Evolutionary conservation across 768 basidiomycete species (phyloP).

Genomic region (Hygrophoropsis aurantiaca): DNA sequence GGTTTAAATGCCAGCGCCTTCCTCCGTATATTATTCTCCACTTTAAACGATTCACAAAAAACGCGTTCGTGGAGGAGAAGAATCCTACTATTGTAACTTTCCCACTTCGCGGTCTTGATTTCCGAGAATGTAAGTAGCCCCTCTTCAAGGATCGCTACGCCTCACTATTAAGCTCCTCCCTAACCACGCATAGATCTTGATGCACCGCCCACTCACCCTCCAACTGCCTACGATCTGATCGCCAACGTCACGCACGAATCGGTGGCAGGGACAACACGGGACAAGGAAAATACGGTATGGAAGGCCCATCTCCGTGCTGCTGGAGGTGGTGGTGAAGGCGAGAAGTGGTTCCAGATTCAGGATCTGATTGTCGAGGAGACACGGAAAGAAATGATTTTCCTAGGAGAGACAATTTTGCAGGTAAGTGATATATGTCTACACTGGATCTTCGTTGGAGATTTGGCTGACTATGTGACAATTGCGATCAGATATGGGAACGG

Average conservation of each 20-base stretch:
- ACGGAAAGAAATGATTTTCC: slow-evolving; percentile 96
- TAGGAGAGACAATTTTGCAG: slow-evolving; percentile 96
- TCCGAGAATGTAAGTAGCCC: slow-evolving; percentile 77
- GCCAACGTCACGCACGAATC: slow-evolving; percentile 96
- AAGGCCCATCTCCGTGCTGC: slow-evolving; percentile 84
- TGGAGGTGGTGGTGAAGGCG: slow-evolving; percentile 74
- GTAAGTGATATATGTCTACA: slow-evolving; percentile 38
- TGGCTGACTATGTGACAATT: slow-evolving; percentile 13
- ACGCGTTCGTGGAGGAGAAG: slow-evolving; percentile 96
- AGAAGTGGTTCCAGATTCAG: slow-evolving; percentile 96
- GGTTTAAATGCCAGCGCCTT: slow-evolving; percentile 87
- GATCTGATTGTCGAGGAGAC: slow-evolving; percentile 96
- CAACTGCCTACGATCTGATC: slow-evolving; percentile 88
- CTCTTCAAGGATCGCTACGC: slow-evolving; percentile 10
- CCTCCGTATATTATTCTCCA: slow-evolving; percentile 93
- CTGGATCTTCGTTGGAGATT: slow-evolving; percentile 3
- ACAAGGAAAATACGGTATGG: slow-evolving; percentile 90
- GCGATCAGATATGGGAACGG: slow-evolving; percentile 62
- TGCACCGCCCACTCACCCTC: slow-evolving; percentile 52
- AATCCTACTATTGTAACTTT: slow-evolving; percentile 99
- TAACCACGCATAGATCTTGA: slow-evolving; percentile 66
- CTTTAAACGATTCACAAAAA: slow-evolving; percentile 96
- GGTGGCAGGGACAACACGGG: slow-evolving; percentile 91
- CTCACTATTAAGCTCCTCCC: no score
- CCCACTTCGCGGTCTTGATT: slow-evolving; percentile 89